Percentiles rank a stretch among this genome's conserved stretches.
These are phyloP conservation scores for Colletotrichum tropicicola DNA, from an alignment of 2,329 filamentous ascomycete genomes.

Conservation along the genomic window DNA sequence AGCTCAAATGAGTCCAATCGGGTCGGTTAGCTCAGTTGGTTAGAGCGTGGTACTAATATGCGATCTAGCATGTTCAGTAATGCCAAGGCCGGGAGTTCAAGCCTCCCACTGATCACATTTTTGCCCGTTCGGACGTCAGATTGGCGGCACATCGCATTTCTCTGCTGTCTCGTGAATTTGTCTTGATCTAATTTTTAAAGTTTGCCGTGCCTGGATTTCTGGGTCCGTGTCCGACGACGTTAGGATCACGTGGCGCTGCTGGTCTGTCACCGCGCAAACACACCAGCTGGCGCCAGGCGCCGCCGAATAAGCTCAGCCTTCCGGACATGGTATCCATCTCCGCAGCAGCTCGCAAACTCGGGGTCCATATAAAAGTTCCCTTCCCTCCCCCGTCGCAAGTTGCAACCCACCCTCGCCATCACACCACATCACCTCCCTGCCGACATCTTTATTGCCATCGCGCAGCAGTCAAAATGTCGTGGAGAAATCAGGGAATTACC, in stretches of 20 bases:
- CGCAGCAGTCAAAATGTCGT: constrained; percentile 61
- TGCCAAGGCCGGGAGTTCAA: constrained; percentile 30
- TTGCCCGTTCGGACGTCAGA: background rate
- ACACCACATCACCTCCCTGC: constrained; percentile 1
- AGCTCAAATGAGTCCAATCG: background rate
- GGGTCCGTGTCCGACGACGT: too few relatives aligned
- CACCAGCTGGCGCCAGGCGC: background rate
- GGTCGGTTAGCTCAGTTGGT: constrained; percentile 31
- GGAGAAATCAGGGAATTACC: constrained; percentile 85
- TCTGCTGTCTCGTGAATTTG: background rate
- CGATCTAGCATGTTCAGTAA: constrained; percentile 2
- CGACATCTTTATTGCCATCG: constrained; percentile 11
- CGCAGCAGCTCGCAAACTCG: background rate
- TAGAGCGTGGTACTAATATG: constrained; percentile 31
- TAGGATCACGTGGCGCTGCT: too few relatives aligned
- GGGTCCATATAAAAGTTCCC: constrained; percentile 26
- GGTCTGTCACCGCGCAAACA: too few relatives aligned
- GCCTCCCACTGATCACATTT: constrained; percentile 26
- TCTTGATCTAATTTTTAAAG: too few relatives aligned
- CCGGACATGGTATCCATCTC: constrained; percentile 4
- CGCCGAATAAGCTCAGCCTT: background rate
- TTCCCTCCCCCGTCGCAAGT: constrained; percentile 14
- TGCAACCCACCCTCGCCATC: constrained; percentile 7
- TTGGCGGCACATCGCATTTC: background rate
- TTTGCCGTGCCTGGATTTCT: too few relatives aligned